Conservation (phyloP, 495 filamentous ascomycete species). For the Neurospora sp. region DNA sequence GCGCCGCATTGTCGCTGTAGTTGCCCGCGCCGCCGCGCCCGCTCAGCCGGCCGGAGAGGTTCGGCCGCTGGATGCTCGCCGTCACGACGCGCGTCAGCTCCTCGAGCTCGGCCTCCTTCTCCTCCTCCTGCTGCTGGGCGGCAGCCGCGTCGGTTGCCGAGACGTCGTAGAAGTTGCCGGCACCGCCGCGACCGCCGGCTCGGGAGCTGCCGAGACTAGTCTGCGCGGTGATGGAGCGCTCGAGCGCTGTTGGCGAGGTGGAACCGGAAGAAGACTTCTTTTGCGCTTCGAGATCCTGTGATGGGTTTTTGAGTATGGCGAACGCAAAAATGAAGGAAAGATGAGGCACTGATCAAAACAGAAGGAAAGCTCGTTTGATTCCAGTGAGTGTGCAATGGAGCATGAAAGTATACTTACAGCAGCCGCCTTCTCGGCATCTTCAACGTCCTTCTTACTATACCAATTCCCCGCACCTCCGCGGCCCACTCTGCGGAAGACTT, state of each 20-base stretch:
- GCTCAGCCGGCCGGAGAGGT: conserved; percentile 7
- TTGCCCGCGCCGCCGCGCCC: conserved; percentile 55
- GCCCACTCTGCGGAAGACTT: conserved; percentile 26
- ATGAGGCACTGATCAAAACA: background rate
- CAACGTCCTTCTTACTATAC: conserved; percentile 42
- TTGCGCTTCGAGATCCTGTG: conserved; percentile 37
- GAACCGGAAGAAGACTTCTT: conserved; percentile 10
- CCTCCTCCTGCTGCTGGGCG: too few relatives aligned
- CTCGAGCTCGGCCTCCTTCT: conserved; percentile 8
- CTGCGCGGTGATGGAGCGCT: background rate
- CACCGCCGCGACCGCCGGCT: conserved; percentile 43
- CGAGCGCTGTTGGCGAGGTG: background rate
- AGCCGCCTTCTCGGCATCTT: conserved; percentile 30
- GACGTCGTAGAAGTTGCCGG: conserved; percentile 46
- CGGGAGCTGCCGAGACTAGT: background rate
- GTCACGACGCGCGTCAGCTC: conserved; percentile 12
- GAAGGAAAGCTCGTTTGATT: too few relatives aligned
- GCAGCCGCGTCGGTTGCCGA: conserved; percentile 11
- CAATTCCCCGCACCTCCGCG: conserved; percentile 59
- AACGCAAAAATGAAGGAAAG: background rate
- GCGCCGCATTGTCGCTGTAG: conserved; percentile 25
- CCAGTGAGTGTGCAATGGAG: background rate
- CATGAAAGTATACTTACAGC: conserved; percentile 15
- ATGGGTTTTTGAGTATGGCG: background rate
- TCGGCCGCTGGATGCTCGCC: conserved; percentile 12